Evolutionary conservation across 495 filamentous ascomycete species (phyloP).

Genomic region (Neurospora hispaniola): DNA sequence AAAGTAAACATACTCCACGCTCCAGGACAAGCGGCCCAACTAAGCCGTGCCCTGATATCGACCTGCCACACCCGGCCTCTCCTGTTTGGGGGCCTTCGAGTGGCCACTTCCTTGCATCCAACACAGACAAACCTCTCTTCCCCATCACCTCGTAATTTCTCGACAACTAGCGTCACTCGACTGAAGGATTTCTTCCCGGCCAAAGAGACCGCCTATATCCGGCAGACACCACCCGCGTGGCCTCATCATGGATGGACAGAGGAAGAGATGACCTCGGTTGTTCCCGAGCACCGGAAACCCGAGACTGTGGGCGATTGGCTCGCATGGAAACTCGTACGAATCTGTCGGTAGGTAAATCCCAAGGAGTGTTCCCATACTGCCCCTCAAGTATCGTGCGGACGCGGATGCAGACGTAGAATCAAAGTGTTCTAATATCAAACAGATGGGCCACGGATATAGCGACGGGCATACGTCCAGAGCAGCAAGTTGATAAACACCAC

Average conservation of each 20-base stretch:
- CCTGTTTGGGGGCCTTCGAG: slow-evolving; percentile 15
- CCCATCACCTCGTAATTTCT: slow-evolving; percentile 23
- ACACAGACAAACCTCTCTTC: background rate
- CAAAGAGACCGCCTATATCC: slow-evolving; percentile 37
- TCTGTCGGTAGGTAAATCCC: slow-evolving; percentile 15
- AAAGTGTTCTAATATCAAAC: background rate
- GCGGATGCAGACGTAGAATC: background rate
- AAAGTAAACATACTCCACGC: slow-evolving; percentile 24
- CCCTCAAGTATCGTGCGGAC: background rate
- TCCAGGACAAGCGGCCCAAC: slow-evolving; percentile 22
- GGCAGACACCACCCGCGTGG: slow-evolving; percentile 50
- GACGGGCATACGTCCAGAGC: slow-evolving; percentile 32
- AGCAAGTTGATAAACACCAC: slow-evolving; percentile 35
- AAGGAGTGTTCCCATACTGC: background rate
- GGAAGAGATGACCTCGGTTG: slow-evolving; percentile 34
- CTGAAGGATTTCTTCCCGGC: slow-evolving; percentile 38
- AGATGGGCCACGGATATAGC: slow-evolving; percentile 38
- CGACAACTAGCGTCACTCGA: slow-evolving; percentile 26
- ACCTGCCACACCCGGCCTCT: slow-evolving; percentile 9
- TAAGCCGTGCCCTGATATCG: slow-evolving; percentile 19
- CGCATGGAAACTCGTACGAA: slow-evolving; percentile 35
- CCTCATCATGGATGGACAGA: slow-evolving; percentile 52
- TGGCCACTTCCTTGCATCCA: slow-evolving; percentile 4
- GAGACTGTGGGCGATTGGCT: slow-evolving; percentile 31
- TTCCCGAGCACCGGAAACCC: slow-evolving; percentile 27